Base-by-base conservation (phyloP, 1,139 yeast species). In the Pneumocystis carinii region DNA sequence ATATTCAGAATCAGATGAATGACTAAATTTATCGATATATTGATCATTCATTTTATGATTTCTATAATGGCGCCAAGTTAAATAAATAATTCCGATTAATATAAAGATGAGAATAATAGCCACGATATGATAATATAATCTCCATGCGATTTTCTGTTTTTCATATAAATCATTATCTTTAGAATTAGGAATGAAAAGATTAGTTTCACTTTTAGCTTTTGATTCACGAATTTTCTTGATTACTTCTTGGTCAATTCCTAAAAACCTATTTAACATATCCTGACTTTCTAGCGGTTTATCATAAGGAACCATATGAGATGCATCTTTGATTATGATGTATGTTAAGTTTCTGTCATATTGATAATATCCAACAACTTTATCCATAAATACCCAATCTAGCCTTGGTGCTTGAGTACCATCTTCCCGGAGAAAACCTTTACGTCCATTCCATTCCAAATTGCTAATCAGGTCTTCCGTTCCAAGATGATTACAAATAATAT, bases 241-340 rank as follows among this genome's bases (percentile, higher is more conserved):
- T 15, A 48, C 4, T 19, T 48, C 19, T 12, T 27, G 55, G 35
- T 69, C 68, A 14, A 72, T 66, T 6, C 72, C 74, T 27, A 72
- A 65, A 66, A 77, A 75, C 19, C 71, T 69, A 64, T 75, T 70
- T 57, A 76, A 64, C 71, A 92, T 76, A 38, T 90, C 89, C 68
- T 90, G 78, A 8, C 90, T 81, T 39, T 81, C 78, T 60, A 79
- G 82, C 0, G 95, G 88, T 63, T 82, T 75, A 71, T 92, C 97
- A 69, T 83, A 86, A 1, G 98, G 96, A 29, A 90, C 95, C 99
- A 92, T 92, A 72, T 92, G 98, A 3, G 95, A 85, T 0, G 96
- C 82, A 69, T 88, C 83, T 71, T 76, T 83, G 1, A 90, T 82
- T 67, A 84, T 82, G 37, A 88, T 82, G 72, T 85, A 87, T 0